phyloP scores from a whole-genome alignment of 495 filamentous ascomycete species.

The Penicillium canescens region DNA sequence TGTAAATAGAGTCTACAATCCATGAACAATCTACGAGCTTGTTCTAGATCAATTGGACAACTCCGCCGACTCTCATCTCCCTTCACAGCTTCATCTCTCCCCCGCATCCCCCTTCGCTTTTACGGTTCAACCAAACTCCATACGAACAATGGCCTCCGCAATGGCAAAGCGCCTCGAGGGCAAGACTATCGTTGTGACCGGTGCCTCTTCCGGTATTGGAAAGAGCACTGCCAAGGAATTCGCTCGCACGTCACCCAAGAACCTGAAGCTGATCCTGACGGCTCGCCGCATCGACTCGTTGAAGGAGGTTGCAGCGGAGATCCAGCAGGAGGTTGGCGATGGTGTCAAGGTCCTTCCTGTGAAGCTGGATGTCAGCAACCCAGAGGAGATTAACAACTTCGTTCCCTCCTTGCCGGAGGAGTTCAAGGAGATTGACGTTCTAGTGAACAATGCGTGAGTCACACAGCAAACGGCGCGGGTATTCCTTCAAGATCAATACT shows the following conservation, averaged over 20 bases:
- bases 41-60: slow-evolving; percentile 28
- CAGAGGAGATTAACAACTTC: slow-evolving; percentile 74
- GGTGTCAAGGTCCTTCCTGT: slow-evolving; percentile 81
- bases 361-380: slow-evolving; percentile 83
- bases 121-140: slow-evolving; percentile 20
- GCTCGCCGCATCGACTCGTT: slow-evolving; percentile 80
- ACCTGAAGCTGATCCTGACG: slow-evolving; percentile 83
- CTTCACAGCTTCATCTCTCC: slow-evolving; percentile 19
- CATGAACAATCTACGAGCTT: slow-evolving; percentile 36
- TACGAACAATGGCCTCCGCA: slow-evolving; percentile 68
- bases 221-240: slow-evolving; percentile 86
- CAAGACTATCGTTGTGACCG: slow-evolving; percentile 93
- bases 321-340: slow-evolving; percentile 73
- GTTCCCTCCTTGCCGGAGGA: slow-evolving; percentile 73
- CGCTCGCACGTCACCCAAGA: slow-evolving; percentile 77
- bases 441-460: slow-evolving; percentile 96
- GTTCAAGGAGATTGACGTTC: slow-evolving; percentile 81
- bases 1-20: slow-evolving; percentile 10
- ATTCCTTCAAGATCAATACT: neutral
- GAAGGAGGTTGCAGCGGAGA: slow-evolving; percentile 73
- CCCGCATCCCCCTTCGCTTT: slow-evolving; percentile 20
- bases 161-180: slow-evolving; percentile 84
- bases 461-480: neutral
- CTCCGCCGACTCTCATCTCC: slow-evolving; percentile 21
- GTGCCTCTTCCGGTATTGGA: slow-evolving; percentile 93